These are phyloP conservation scores for Amanita rimosa DNA, from an alignment of 768 basidiomycete species.

Conservation along the genomic window DNA sequence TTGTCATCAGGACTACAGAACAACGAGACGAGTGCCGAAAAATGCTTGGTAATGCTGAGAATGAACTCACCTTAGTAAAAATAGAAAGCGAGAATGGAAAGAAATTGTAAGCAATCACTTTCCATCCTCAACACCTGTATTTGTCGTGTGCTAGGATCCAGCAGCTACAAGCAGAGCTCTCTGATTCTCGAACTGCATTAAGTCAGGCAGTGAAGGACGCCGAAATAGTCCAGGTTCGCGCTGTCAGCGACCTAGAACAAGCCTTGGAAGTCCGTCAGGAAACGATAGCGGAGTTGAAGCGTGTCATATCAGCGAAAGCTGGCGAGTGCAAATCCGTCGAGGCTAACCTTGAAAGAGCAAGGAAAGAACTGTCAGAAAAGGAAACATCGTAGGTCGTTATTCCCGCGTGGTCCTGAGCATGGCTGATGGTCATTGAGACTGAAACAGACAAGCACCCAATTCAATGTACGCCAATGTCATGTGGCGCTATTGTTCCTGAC, in stretches of 20 bases:
- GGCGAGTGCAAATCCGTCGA: not conserved
- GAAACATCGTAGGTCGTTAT: not conserved
- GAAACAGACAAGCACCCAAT: constrained; percentile 3
- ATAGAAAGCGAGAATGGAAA: not conserved
- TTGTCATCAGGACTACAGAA: not conserved
- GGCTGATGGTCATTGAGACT: not conserved
- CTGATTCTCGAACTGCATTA: not conserved
- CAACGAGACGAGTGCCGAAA: not conserved
- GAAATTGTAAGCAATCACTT: not conserved
- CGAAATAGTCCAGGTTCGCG: not conserved
- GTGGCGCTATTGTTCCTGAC: not conserved
- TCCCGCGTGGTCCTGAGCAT: not conserved
- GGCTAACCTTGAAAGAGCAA: not conserved
- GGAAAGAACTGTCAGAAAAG: not conserved
- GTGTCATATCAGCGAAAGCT: not conserved
- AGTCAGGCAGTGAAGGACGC: not conserved
- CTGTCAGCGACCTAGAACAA: not conserved
- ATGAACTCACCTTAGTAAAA: not conserved
- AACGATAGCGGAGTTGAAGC: not conserved
- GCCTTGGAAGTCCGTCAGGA: not conserved
- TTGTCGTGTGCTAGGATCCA: not conserved
- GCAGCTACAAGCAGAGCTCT: not conserved
- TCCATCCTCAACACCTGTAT: not conserved
- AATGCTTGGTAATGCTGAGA: not conserved
- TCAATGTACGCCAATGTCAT: constrained; percentile 4